A percentile compares a stretch with the other conserved stretches of the same genome.
Evolutionary conservation across 108 stramenopile species (phyloP).

Genomic region (Bacterosira constricta): DNA sequence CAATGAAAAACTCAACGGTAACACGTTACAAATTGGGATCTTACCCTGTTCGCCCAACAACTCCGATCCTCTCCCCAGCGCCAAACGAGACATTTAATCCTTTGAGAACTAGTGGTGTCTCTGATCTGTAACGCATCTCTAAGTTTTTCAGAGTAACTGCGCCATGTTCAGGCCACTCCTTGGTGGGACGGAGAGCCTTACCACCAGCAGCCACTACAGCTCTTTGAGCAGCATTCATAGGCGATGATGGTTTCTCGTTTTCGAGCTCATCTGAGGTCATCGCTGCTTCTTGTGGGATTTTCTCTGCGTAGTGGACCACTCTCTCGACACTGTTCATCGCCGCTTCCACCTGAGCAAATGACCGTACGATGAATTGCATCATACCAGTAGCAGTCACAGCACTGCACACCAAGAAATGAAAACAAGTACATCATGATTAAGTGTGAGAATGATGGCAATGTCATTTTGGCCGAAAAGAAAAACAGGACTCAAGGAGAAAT

Average conservation of each 20-base stretch:
- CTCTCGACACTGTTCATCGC: slow-evolving; percentile 93
- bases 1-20: background rate
- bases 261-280: slow-evolving; percentile 61
- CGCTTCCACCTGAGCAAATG: slow-evolving; percentile 86
- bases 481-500: too few species aligned
- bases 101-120: slow-evolving; percentile 87
- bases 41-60: slow-evolving; percentile 89
- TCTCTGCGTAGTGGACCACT: slow-evolving; percentile 72
- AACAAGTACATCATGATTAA: too few species aligned
- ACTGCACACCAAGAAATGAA: too few species aligned
- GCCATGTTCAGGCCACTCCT: slow-evolving; percentile 82
- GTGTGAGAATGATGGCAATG: too few species aligned
- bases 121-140: slow-evolving; percentile 76
- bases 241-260: slow-evolving; percentile 31
- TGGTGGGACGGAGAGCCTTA: slow-evolving; percentile 41
- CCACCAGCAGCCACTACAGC: slow-evolving; percentile 63
- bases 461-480: too few species aligned
- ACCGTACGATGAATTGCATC: slow-evolving; percentile 83
- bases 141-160: slow-evolving; percentile 75
- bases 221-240: slow-evolving; percentile 27
- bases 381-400: slow-evolving; percentile 79
- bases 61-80: slow-evolving; percentile 86
- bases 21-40: too few species aligned
- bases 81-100: slow-evolving; percentile 82
- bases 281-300: slow-evolving; percentile 78